These are phyloP conservation scores for Alternaria gaisen DNA, from an alignment of 2,329 filamentous ascomycete species.

Conservation along the genomic window DNA sequence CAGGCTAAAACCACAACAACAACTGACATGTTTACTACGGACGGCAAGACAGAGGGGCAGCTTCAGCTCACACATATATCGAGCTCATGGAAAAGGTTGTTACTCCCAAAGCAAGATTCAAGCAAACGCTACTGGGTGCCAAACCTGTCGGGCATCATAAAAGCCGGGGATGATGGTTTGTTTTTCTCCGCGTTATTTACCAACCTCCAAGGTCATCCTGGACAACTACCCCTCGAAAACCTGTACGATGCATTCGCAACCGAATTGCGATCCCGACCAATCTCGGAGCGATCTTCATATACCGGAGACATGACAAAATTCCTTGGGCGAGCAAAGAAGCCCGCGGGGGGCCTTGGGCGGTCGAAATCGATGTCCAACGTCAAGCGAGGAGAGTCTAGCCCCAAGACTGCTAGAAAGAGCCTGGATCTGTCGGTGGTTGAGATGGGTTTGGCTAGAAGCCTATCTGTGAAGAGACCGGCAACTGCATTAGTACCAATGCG, in stretches of 20 bases:
- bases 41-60: constrained; percentile 25
- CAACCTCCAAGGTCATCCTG: constrained; percentile 29
- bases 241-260: constrained; percentile 41
- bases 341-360: constrained; percentile 21
- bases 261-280: constrained; percentile 30
- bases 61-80: constrained; percentile 24
- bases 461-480: constrained; percentile 28
- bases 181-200: constrained; percentile 40
- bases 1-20: constrained; percentile 27
- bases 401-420: constrained; percentile 27
- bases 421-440: constrained; percentile 28
- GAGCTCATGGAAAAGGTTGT: constrained; percentile 31
- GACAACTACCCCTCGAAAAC: constrained; percentile 35
- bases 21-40: constrained; percentile 5
- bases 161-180: constrained; percentile 45
- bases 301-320: constrained; percentile 36
- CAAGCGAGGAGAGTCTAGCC: constrained; percentile 20
- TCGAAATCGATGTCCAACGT: constrained; percentile 28
- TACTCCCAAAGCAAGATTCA: constrained; percentile 29
- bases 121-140: constrained; percentile 33
- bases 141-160: constrained; percentile 41
- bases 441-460: constrained; percentile 22
- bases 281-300: constrained; percentile 35
- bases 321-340: constrained; percentile 27
- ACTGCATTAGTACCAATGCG: constrained; percentile 21